Percentiles rank a stretch among this genome's conserved stretches.
Evolutionary conservation across 495 filamentous ascomycete species (phyloP).

Genomic region (Neurospora sp.): DNA sequence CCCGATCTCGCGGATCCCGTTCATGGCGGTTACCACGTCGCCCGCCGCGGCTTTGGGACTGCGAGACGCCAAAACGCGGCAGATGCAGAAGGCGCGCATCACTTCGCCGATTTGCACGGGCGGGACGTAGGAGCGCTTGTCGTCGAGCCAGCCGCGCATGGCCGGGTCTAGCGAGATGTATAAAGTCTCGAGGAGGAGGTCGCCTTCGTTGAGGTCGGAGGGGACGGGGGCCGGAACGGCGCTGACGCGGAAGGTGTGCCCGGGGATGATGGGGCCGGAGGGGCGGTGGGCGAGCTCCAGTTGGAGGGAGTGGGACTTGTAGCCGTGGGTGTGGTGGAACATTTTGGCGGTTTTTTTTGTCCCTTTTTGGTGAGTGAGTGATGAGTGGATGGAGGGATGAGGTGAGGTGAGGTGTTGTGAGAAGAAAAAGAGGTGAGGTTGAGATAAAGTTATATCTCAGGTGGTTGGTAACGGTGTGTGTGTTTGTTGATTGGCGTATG

Average conservation of each 20-base stretch:
- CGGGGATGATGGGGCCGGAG: conserved; percentile 30
- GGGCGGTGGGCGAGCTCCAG: conserved; percentile 44
- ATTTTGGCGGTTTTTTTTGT: neutral
- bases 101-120: conserved; percentile 55
- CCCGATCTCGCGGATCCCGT: conserved; percentile 55
- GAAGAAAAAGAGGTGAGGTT: neutral
- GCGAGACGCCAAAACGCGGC: conserved; percentile 36
- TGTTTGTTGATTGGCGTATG: neutral
- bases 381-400: neutral
- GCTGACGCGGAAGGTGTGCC: conserved; percentile 45
- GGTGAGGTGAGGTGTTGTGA: neutral
- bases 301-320: conserved; percentile 32
- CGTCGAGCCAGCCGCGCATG: conserved; percentile 69
- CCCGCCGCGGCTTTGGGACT: conserved; percentile 38
- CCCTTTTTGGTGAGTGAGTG: neutral
- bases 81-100: conserved; percentile 56
- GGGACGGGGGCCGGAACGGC: conserved; percentile 34
- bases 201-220: conserved; percentile 43
- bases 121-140: conserved; percentile 54
- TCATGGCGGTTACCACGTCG: conserved; percentile 41
- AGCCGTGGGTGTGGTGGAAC: conserved; percentile 6
- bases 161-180: conserved; percentile 74
- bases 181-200: conserved; percentile 54
- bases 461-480: neutral
- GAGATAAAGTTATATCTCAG: neutral